A percentile compares a stretch with the other conserved stretches of the same genome.
Conservation (phyloP, 371 early-diverging fungal genomes). For the Dinochytrium kinnereticum region DNA sequence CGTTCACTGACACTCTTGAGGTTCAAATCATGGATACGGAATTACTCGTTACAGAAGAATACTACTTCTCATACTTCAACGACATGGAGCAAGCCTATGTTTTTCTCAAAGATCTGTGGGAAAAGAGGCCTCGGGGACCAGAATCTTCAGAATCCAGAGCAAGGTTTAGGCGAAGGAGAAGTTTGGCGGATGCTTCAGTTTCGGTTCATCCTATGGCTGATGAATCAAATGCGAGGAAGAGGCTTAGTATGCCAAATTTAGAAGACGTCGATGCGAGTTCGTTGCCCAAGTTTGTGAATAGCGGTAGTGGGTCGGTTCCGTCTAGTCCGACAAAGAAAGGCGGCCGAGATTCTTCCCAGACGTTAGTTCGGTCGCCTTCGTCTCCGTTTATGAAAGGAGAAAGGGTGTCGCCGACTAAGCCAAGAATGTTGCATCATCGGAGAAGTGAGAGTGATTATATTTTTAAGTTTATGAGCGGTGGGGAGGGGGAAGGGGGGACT, state of each 20-base stretch:
- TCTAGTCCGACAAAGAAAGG: background rate
- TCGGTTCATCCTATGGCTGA: background rate
- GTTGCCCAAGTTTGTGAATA: no score
- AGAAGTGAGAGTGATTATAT: slow-evolving; percentile 9
- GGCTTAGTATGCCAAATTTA: slow-evolving; percentile 18
- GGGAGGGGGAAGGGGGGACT: background rate
- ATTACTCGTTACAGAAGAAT: slow-evolving; percentile 71
- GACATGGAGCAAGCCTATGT: slow-evolving; percentile 22
- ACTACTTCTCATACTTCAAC: slow-evolving; percentile 71
- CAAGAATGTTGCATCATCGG: slow-evolving; percentile 2
- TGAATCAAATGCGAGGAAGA: background rate
- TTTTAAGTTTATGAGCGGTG: background rate
- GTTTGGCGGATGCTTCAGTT: background rate
- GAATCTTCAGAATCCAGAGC: background rate
- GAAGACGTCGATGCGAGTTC: background rate
- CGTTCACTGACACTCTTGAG: slow-evolving; percentile 58
- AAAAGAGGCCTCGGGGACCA: background rate
- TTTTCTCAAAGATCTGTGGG: background rate
- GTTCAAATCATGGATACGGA: slow-evolving; percentile 67
- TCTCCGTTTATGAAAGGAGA: background rate
- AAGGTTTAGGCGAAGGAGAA: background rate
- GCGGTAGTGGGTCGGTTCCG: no score
- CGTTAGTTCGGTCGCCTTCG: background rate
- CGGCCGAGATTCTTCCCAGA: background rate
- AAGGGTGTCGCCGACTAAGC: background rate